phyloP scores from a whole-genome alignment of 2,329 filamentous ascomycete genomes.

The Diaporthe destruens region DNA sequence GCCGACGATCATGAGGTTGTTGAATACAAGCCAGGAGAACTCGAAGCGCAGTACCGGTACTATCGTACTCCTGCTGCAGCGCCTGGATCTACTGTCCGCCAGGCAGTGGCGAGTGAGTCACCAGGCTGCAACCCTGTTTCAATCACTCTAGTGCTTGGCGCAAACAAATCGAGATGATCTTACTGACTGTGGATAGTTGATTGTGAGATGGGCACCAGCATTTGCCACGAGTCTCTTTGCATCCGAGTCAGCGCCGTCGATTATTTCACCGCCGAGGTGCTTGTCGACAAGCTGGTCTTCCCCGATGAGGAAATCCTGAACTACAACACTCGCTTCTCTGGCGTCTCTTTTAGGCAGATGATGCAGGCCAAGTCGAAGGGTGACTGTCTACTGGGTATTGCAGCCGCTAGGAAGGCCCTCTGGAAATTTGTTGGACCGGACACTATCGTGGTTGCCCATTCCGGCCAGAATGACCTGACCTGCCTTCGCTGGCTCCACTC shows the following conservation, averaged over 20 bases:
- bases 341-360: conserved; percentile 58
- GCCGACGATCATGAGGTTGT: background rate
- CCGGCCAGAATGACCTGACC: conserved; percentile 56
- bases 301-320: conserved; percentile 61
- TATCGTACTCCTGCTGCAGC: background rate
- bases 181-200: conserved; percentile 52
- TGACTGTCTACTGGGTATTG: conserved; percentile 56
- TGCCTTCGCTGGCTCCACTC: conserved; percentile 63
- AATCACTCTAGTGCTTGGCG: background rate
- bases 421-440: conserved; percentile 58
- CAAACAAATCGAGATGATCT: background rate
- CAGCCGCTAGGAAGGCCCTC: conserved; percentile 56
- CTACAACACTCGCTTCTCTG: conserved; percentile 64
- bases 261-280: conserved; percentile 60
- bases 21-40: conserved; percentile 23
- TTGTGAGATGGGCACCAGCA: conserved; percentile 66
- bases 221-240: conserved; percentile 60
- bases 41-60: conserved; percentile 22
- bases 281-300: conserved; percentile 64
- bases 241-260: conserved; percentile 66
- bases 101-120: conserved; percentile 26
- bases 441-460: conserved; percentile 64
- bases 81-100: background rate
- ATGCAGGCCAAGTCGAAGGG: conserved; percentile 49
- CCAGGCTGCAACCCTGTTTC: background rate